phyloP scores from a whole-genome alignment of 2,329 filamentous ascomycete genomes.

The Aspergillus sp. region DNA sequence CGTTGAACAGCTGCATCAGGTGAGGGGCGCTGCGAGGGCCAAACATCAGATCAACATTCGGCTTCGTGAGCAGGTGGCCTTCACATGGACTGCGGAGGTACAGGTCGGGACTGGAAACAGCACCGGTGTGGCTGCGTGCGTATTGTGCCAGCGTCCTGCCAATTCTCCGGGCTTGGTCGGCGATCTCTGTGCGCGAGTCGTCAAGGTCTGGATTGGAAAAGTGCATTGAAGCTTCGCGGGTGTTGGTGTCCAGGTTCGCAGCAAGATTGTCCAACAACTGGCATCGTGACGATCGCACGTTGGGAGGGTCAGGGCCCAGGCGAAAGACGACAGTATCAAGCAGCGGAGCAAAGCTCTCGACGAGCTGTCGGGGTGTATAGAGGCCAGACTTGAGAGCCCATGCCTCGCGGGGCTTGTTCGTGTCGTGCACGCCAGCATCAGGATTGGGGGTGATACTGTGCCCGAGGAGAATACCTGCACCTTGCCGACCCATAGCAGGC shows the following conservation, averaged over 20 bases:
- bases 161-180: conserved; percentile 17
- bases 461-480: too few relatives aligned
- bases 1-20: conserved; percentile 25
- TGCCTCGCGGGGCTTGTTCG: too few relatives aligned
- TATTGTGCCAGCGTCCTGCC: conserved; percentile 17
- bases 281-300: conserved; percentile 2
- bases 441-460: too few relatives aligned
- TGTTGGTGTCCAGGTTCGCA: conserved; percentile 19
- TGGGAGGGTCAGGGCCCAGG: conserved; percentile 13
- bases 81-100: conserved; percentile 21
- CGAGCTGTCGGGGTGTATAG: conserved; percentile 21
- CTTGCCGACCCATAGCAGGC: accelerated
- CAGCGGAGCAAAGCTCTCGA: conserved; percentile 20
- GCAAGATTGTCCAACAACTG: conserved; percentile 19
- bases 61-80: conserved; percentile 19
- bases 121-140: conserved; percentile 8
- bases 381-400: conserved; percentile 19
- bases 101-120: conserved; percentile 9
- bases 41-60: conserved; percentile 22
- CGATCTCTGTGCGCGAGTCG: conserved; percentile 15
- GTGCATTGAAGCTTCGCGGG: conserved; percentile 19
- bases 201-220: conserved; percentile 8
- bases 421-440: too few relatives aligned
- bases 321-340: conserved; percentile 19
- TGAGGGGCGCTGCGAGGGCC: conserved; percentile 18